These are phyloP conservation scores for Aspergillus pseudoterreus DNA, from an alignment of 2,329 filamentous ascomycete genomes.

Conservation along the genomic window DNA sequence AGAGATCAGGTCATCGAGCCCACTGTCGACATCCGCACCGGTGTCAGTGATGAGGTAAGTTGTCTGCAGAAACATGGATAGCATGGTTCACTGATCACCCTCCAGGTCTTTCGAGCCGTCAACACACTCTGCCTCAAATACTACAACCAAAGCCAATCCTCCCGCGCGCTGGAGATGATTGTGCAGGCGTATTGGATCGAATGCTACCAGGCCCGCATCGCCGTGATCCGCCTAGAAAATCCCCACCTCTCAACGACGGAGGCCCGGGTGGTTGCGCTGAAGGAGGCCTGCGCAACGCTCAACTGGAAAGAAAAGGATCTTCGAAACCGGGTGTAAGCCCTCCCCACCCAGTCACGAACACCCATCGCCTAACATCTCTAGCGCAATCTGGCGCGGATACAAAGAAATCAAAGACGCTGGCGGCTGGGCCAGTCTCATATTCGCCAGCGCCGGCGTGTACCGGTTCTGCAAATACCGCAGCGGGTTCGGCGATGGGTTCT, in stretches of 20 bases:
- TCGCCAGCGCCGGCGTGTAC: slow-evolving; percentile 57
- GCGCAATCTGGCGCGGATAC: slow-evolving; percentile 56
- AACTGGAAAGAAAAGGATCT: slow-evolving; percentile 57
- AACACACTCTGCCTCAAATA: slow-evolving; percentile 22
- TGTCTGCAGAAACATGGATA: not conserved
- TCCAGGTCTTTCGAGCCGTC: slow-evolving; percentile 19
- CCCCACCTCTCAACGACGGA: slow-evolving; percentile 45
- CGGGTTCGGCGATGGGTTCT: slow-evolving; percentile 50
- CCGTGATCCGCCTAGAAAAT: slow-evolving; percentile 37
- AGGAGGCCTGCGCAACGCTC: slow-evolving; percentile 53
- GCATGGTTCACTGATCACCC: not conserved
- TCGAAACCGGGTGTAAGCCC: slow-evolving; percentile 41
- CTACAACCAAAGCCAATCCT: slow-evolving; percentile 48
- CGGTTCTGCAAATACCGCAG: slow-evolving; percentile 59
- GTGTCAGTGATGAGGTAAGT: slow-evolving; percentile 15
- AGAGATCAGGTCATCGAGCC: slow-evolving; percentile 10
- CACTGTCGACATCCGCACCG: slow-evolving; percentile 14
- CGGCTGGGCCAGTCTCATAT: slow-evolving; percentile 55
- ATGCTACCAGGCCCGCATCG: slow-evolving; percentile 51
- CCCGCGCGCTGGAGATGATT: slow-evolving; percentile 56
- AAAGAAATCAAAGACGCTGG: slow-evolving; percentile 56
- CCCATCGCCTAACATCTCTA: not conserved
- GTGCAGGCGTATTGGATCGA: slow-evolving; percentile 57
- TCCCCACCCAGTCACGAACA: too few species aligned
- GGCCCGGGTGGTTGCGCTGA: slow-evolving; percentile 50